Percentiles rank a stretch among this genome's conserved stretches.
phyloP scores from a whole-genome alignment of 2,329 filamentous ascomycete species.

The Diplodia corticola region DNA sequence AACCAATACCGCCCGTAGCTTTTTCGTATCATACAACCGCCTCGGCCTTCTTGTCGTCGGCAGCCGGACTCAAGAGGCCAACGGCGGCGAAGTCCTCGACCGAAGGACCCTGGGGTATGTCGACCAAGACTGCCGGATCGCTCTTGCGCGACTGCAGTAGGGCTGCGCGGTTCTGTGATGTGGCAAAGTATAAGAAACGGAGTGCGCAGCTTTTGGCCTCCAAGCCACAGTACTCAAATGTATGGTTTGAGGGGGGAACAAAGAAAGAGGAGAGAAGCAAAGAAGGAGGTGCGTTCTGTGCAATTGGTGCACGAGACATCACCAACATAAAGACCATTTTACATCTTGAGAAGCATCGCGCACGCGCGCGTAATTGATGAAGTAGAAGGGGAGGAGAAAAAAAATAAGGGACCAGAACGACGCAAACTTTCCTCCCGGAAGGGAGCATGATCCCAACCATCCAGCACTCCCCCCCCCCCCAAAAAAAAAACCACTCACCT shows the following conservation, averaged over 20 bases:
- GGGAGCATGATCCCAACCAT: no score
- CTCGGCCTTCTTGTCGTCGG: not conserved
- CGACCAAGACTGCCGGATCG: slow-evolving; percentile 49
- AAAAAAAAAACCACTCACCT: slow-evolving; percentile 26
- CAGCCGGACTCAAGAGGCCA: not conserved
- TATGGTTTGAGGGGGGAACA: not conserved
- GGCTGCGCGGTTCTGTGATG: slow-evolving; percentile 39
- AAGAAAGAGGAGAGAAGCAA: not conserved
- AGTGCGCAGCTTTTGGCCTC: not conserved
- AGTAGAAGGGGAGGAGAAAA: not conserved
- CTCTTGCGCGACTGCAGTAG: slow-evolving; percentile 40
- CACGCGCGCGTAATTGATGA: not conserved
- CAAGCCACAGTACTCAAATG: not conserved
- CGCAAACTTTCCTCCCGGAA: not conserved
- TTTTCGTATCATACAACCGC: not conserved
- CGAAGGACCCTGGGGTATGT: slow-evolving; percentile 46
- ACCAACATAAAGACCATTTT: not conserved
- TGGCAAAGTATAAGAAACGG: not conserved
- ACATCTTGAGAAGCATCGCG: not conserved
- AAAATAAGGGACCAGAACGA: not conserved
- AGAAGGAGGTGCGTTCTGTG: not conserved
- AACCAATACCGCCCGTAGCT: no score
- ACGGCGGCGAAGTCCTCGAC: slow-evolving; percentile 47
- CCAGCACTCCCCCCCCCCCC: no score
- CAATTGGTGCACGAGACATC: not conserved